Base-by-base conservation (phyloP, 768 basidiomycete species). In the Dictyophora rubrovolvata region DNA sequence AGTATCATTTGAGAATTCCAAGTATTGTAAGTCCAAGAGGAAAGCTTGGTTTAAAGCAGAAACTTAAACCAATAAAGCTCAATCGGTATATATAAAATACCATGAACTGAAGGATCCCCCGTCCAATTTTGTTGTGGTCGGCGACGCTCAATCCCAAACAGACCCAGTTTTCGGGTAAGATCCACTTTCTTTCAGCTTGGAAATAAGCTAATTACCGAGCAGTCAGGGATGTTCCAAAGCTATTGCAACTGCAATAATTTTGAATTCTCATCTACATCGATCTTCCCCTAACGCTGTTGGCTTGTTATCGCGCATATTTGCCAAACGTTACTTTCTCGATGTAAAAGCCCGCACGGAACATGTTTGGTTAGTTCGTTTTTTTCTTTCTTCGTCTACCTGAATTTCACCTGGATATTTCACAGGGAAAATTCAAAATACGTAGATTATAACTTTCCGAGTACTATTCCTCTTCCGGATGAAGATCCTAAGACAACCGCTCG, bases 321-420 rank as follows among this genome's bases (percentile, higher is more conserved):
- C 21, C 5, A 22, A n/a, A n/a, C 22, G 16, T 12, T 36, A 22
- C 2, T 28, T 65, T n/a, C 61, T 63, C 22, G 18, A 18, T 33
- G 48, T 37, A 1, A 17, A 62, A 21, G 56, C 61, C 18, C 11
- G 48, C 7, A 28, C 3, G n/a, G 17, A 48, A 52, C 48, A 60
- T 65, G 18, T 60, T 53, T 14, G 14, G 49, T 10, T 12, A n/a
- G 17, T 64, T 62, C 42, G 64, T 60, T 49, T 22, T 21, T 37
- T 23, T 18, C 18, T n/a, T 33, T 23, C 34, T 20, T 17, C 7
- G 4, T 14, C 34, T 28, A 28, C 28, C 28, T 28, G 28, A 28
- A 28, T 28, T 28, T 7, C 28, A 28, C 2, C 28, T 28, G 28
- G 7, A 28, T 28, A 7, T 20, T 7, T 36, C 17, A 33, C 9